Conservation (phyloP, 1,284 basidiomycete genomes). For the Pseudozyma hubeiensis region DNA sequence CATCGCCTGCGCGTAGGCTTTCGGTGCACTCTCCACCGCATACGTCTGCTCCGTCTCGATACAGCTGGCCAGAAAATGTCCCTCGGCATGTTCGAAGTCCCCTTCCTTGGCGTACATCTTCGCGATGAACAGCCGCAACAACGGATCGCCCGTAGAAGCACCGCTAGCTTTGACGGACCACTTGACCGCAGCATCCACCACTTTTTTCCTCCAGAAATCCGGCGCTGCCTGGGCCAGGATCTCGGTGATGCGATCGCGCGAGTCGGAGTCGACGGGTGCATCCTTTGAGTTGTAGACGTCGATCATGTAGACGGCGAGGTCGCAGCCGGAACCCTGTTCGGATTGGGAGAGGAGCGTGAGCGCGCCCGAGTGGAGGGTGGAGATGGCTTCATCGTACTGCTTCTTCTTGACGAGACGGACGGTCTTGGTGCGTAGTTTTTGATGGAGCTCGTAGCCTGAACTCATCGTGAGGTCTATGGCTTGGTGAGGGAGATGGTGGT, state of each 20-base stretch:
- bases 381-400: constrained; percentile 63
- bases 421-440: constrained; percentile 66
- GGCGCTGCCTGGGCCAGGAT: constrained; percentile 50
- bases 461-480: constrained; percentile 17
- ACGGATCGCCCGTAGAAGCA: constrained; percentile 55
- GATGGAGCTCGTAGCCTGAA: constrained; percentile 66
- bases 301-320: constrained; percentile 65
- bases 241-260: constrained; percentile 51
- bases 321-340: constrained; percentile 67
- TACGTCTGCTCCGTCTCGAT: constrained; percentile 33
- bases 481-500: background rate
- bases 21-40: constrained; percentile 37
- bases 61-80: constrained; percentile 55
- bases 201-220: constrained; percentile 67
- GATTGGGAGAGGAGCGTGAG: constrained; percentile 54
- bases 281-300: constrained; percentile 59
- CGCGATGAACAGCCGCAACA: constrained; percentile 56
- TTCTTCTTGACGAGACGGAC: constrained; percentile 67
- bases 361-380: constrained; percentile 56
- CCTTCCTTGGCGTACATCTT: constrained; percentile 54
- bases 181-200: constrained; percentile 63
- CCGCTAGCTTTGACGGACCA: constrained; percentile 53
- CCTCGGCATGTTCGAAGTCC: constrained; percentile 50
- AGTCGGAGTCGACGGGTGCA: constrained; percentile 39
- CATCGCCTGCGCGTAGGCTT: constrained; percentile 53